phyloP scores from a whole-genome alignment of 164 flowering plant species.

The Macadamia integrifolia region DNA sequence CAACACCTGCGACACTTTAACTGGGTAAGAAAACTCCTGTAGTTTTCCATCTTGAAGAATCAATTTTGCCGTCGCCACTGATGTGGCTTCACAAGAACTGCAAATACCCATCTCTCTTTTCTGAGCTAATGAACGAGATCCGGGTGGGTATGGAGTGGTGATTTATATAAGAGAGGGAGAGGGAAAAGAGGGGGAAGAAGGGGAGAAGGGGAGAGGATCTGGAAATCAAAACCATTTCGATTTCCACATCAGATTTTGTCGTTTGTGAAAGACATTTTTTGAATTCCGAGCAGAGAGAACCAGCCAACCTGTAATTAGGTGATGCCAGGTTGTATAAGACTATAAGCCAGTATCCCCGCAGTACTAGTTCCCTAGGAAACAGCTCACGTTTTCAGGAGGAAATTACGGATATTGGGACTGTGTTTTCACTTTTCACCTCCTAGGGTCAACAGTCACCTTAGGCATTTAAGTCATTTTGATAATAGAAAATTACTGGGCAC shows the following conservation, averaged over 20 bases:
- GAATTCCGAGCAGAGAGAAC: not conserved
- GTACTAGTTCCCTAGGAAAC: no score
- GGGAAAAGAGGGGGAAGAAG: no score
- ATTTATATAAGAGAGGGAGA: not conserved
- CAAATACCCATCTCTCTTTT: constrained; percentile 37
- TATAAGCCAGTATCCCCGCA: no score
- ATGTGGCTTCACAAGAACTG: constrained; percentile 46
- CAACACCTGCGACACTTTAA: constrained; percentile 55
- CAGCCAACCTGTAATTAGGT: not conserved
- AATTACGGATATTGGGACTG: no score
- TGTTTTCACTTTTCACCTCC: no score
- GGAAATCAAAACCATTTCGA: not conserved
- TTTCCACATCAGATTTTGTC: no score
- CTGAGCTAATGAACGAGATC: not conserved
- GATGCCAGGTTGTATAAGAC: not conserved
- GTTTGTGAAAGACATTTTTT: not conserved
- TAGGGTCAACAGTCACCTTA: no score
- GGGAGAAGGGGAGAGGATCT: not conserved
- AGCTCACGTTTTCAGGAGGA: no score
- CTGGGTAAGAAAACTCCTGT: constrained; percentile 66
- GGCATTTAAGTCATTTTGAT: no score
- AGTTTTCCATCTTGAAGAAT: constrained; percentile 66
- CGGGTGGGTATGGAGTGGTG: not conserved
- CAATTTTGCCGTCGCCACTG: constrained; percentile 62
- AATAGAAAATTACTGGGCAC: no score